phyloP scores from a whole-genome alignment of 2,329 filamentous ascomycete genomes.

The Aspergillus puulaauensis region DNA sequence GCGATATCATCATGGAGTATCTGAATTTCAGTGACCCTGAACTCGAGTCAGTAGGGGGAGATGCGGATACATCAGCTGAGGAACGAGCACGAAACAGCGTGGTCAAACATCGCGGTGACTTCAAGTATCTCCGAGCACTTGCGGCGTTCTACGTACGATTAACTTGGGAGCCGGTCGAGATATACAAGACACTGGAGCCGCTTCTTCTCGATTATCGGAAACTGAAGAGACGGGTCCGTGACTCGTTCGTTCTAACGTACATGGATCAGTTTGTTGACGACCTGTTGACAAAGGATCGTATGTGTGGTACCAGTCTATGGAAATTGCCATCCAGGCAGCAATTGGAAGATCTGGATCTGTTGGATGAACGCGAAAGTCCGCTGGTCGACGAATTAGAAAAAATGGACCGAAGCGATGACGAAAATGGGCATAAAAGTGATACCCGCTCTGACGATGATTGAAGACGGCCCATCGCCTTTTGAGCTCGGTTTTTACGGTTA shows the following conservation, averaged over 20 bases:
- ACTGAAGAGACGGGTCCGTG: slow-evolving; percentile 71
- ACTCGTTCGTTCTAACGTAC: slow-evolving; percentile 72
- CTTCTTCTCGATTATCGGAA: slow-evolving; percentile 81
- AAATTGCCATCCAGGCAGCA: slow-evolving; percentile 81
- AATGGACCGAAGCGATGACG: slow-evolving; percentile 36
- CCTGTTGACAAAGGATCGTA: slow-evolving; percentile 79
- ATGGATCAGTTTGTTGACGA: slow-evolving; percentile 95
- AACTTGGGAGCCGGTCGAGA: slow-evolving; percentile 76
- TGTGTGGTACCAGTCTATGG: slow-evolving; percentile 89
- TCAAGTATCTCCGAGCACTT: slow-evolving; percentile 80
- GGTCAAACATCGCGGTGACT: slow-evolving; percentile 44
- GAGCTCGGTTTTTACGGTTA: neutral
- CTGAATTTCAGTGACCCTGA: slow-evolving; percentile 73
- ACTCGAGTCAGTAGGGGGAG: slow-evolving; percentile 43
- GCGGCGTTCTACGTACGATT: slow-evolving; percentile 92
- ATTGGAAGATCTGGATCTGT: slow-evolving; percentile 81
- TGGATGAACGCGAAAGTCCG: slow-evolving; percentile 83
- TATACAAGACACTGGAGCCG: slow-evolving; percentile 79
- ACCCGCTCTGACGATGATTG: slow-evolving; percentile 29
- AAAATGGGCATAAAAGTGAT: slow-evolving; percentile 24
- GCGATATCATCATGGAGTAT: slow-evolving; percentile 78
- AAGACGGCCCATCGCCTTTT: slow-evolving; percentile 8
- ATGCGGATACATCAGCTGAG: slow-evolving; percentile 19
- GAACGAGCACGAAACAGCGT: slow-evolving; percentile 28
- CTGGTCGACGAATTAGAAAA: slow-evolving; percentile 65